A percentile compares a stretch with the other conserved stretches of the same genome.
Conservation (phyloP, 129 eudicot species). For the Escallonia rubra region DNA sequence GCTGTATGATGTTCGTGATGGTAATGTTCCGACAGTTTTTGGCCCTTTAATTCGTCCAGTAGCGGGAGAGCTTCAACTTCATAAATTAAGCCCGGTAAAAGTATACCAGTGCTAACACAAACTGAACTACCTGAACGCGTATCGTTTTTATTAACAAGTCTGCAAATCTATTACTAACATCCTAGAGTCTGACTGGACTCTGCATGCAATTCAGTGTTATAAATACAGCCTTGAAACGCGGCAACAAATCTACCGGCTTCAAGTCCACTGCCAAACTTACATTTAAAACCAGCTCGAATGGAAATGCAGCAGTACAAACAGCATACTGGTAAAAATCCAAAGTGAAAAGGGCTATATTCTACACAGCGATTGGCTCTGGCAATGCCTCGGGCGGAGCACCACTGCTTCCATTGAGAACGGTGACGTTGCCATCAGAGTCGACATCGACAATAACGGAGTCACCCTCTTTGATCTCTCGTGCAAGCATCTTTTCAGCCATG, state of each 20-base stretch:
- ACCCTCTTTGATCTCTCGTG: slow-evolving; percentile 79
- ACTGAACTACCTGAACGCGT: too few relatives aligned
- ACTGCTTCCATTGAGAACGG: slow-evolving; percentile 65
- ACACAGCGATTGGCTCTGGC: slow-evolving; percentile 57
- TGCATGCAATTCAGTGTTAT: slow-evolving; percentile 2
- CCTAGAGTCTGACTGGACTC: not conserved
- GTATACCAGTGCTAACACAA: too few relatives aligned
- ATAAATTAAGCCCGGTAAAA: not conserved
- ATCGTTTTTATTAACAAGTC: not conserved
- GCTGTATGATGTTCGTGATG: too few relatives aligned
- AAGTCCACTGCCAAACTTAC: slow-evolving; percentile 5
- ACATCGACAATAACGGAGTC: slow-evolving; percentile 83
- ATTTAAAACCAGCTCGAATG: slow-evolving; percentile 7
- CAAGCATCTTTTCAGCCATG: slow-evolving; percentile 93
- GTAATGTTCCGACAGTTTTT: too few relatives aligned
- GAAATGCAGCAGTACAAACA: slow-evolving; percentile 29
- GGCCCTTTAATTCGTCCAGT: too few relatives aligned
- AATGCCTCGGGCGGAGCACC: slow-evolving; percentile 57
- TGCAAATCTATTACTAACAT: slow-evolving; percentile 11
- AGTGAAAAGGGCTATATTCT: slow-evolving; percentile 3
- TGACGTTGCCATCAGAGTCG: slow-evolving; percentile 67
- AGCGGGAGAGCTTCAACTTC: not conserved
- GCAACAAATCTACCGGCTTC: slow-evolving; percentile 9
- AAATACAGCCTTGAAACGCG: slow-evolving; percentile 1
- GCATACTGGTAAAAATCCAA: slow-evolving; percentile 3